Percentiles rank a stretch among this genome's conserved stretches.
phyloP scores from a whole-genome alignment of 768 basidiomycete species.

The Boletus subcaerulescens region DNA sequence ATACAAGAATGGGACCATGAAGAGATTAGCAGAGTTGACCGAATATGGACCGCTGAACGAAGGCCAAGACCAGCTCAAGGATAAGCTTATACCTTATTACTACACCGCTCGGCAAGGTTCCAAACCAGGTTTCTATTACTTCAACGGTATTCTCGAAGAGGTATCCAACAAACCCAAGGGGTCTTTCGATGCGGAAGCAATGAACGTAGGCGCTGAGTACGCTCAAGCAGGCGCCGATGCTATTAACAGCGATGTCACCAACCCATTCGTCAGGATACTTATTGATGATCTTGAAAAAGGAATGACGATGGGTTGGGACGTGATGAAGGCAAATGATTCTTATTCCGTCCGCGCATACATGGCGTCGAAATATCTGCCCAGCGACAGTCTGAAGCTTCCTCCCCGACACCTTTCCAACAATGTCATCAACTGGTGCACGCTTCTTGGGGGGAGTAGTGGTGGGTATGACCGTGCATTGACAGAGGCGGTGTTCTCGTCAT shows the following conservation, averaged over 20 bases:
- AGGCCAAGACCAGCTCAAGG: conserved; percentile 8
- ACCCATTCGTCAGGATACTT: conserved; percentile 23
- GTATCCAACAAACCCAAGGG: conserved; percentile 7
- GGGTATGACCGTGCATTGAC: conserved; percentile 22
- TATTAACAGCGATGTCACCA: conserved; percentile 16
- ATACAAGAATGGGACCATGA: conserved; percentile 28
- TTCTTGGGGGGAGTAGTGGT: conserved; percentile 30
- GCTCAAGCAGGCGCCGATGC: conserved; percentile 16
- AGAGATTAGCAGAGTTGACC: conserved; percentile 30
- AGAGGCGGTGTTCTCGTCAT: conserved; percentile 32
- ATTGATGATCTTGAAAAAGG: conserved; percentile 17
- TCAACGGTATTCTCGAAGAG: conserved; percentile 1
- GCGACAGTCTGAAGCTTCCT: conserved; percentile 17
- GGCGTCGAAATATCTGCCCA: conserved; percentile 24
- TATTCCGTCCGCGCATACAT: conserved; percentile 31
- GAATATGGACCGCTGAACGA: conserved; percentile 13
- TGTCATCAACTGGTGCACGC: conserved; percentile 32
- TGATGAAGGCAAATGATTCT: conserved; percentile 26
- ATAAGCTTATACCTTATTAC: conserved; percentile 24
- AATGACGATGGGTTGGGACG: conserved; percentile 22
- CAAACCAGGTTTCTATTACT: conserved; percentile 4
- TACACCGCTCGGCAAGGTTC: conserved; percentile 2
- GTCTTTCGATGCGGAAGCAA: conserved; percentile 2
- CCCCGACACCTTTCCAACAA: conserved; percentile 13
- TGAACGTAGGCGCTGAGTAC: conserved; percentile 8